Evolutionary conservation across 768 basidiomycete genomes (phyloP).

Genomic region (Leucosporidium scottii): DNA sequence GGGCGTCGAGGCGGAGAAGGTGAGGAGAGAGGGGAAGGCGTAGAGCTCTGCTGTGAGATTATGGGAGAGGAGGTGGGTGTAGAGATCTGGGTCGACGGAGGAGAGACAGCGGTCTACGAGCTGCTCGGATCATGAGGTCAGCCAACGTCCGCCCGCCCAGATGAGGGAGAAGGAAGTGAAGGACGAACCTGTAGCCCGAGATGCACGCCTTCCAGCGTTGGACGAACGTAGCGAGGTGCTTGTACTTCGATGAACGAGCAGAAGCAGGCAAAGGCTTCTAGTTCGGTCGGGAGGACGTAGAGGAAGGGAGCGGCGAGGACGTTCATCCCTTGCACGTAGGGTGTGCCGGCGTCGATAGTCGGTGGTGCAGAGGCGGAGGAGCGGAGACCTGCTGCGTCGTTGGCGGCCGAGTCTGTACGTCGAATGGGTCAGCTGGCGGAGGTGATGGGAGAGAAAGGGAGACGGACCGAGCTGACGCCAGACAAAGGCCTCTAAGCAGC

Average conservation of each 20-base stretch:
- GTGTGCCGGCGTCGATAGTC: slow-evolving; percentile 13
- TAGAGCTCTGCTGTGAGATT: slow-evolving; percentile 94
- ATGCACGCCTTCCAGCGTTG: slow-evolving; percentile 92
- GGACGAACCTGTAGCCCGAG: slow-evolving; percentile 73
- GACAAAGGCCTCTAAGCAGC: slow-evolving; percentile 94
- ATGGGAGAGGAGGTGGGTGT: slow-evolving; percentile 69
- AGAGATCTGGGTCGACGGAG: slow-evolving; percentile 83
- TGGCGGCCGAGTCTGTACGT: not conserved
- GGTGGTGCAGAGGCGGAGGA: not conserved
- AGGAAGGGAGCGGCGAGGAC: slow-evolving; percentile 96
- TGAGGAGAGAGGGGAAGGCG: slow-evolving; percentile 93
- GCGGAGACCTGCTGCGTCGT: not conserved
- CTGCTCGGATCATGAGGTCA: slow-evolving; percentile 45
- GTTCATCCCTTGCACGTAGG: slow-evolving; percentile 46
- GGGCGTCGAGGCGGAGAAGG: slow-evolving; percentile 92
- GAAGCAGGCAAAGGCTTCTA: slow-evolving; percentile 98
- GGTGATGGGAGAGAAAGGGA: not conserved
- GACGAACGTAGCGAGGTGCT: slow-evolving; percentile 94
- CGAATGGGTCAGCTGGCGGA: not conserved
- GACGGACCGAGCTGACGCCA: slow-evolving; percentile 78
- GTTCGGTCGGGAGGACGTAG: slow-evolving; percentile 91
- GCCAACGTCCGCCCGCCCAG: not conserved
- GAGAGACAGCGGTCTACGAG: slow-evolving; percentile 86
- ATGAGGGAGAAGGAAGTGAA: not conserved
- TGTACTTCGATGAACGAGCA: slow-evolving; percentile 89